Evolutionary conservation across 345 rosid species (phyloP), one percentile per base, ranked within the genome.

Genomic region (Theobroma cacao): DNA sequence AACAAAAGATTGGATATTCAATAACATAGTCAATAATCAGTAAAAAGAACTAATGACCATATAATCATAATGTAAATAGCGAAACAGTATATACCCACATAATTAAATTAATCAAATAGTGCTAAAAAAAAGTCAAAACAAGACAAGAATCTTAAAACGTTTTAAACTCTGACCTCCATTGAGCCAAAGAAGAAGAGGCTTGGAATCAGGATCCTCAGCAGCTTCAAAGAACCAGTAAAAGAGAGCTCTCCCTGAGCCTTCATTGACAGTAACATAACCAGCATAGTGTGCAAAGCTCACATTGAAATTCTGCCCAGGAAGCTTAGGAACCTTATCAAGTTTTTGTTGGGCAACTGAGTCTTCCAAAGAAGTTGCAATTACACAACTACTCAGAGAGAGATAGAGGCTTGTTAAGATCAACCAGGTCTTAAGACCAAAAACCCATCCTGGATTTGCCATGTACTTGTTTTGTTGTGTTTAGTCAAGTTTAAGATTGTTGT

Each of bases 151-250:
- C 28, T 52, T 71, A 33, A 31, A 20, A 17, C 4, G 13, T 50
- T 50, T 72, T 5, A 52, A 52, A 72, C 30, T 72, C 11, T 73
- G 64, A 92, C 95, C 96, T 90, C 96, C 95, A 79, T 86, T 93
- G 80, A 94, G 94, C 97, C 98, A 93, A 77, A 94, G 97, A 75
- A 94, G 78, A 73, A 94, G 89, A 80, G 97, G 98, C 86, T 91
- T 93, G 70, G 97, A 92, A 68, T 81, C 84, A 72, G 98, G 90
- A 66, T 93, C 94, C 72, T 89, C 91, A 13, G 40, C 85, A 55
- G 97, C 97, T 78, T 95, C 97, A 65, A 90, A 60, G 74, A 95
- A 78, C 99, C 98, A 95, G 62, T 93, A 95, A 61, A 95, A 95
- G 40, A 95, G 86, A 67, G 97, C 90, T 87, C 90, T 89, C 62